phyloP scores from a whole-genome alignment of 1,284 basidiomycete genomes.

The Fereydounia khargensis region DNA sequence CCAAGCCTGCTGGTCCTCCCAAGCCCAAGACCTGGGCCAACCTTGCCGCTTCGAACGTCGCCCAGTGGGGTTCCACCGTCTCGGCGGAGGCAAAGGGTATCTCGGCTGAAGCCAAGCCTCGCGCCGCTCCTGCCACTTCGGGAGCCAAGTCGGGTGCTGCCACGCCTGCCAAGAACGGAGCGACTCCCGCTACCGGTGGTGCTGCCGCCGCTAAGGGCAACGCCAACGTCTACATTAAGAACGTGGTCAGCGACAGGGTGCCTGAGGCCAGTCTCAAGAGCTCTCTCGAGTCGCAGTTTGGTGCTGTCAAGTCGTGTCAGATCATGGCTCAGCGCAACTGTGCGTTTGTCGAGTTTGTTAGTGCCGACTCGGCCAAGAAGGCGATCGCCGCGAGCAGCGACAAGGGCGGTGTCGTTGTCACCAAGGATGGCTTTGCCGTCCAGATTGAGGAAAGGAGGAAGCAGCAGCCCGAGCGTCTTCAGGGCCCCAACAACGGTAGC shows the following conservation, averaged over 20 bases:
- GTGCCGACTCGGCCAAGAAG: constrained; percentile 74
- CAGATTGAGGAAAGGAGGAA: constrained; percentile 86
- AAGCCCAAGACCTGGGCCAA: constrained; percentile 57
- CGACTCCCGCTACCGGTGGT: not conserved
- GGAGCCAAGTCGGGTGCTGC: constrained; percentile 3
- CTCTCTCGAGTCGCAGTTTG: constrained; percentile 71
- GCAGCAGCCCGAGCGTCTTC: constrained; percentile 73
- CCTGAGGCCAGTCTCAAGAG: constrained; percentile 65
- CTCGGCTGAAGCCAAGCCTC: constrained; percentile 28
- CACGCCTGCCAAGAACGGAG: constrained; percentile 1
- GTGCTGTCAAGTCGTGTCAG: constrained; percentile 81
- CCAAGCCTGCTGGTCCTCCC: constrained; percentile 38
- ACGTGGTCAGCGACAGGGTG: constrained; percentile 75
- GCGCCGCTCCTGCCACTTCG: constrained; percentile 9
- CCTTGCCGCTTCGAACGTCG: constrained; percentile 49
- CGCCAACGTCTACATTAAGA: constrained; percentile 52
- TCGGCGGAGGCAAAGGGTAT: constrained; percentile 39
- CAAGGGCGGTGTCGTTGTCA: constrained; percentile 81
- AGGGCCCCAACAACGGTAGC: too few relatives aligned
- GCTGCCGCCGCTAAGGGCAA: constrained; percentile 4
- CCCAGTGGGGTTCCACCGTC: constrained; percentile 50
- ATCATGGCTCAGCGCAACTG: constrained; percentile 84
- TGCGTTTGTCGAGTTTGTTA: constrained; percentile 86
- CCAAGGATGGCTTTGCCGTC: constrained; percentile 65
- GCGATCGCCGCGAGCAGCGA: constrained; percentile 80